Conservation (phyloP, 2,329 filamentous ascomycete species). For the Scorias spongiosa region DNA sequence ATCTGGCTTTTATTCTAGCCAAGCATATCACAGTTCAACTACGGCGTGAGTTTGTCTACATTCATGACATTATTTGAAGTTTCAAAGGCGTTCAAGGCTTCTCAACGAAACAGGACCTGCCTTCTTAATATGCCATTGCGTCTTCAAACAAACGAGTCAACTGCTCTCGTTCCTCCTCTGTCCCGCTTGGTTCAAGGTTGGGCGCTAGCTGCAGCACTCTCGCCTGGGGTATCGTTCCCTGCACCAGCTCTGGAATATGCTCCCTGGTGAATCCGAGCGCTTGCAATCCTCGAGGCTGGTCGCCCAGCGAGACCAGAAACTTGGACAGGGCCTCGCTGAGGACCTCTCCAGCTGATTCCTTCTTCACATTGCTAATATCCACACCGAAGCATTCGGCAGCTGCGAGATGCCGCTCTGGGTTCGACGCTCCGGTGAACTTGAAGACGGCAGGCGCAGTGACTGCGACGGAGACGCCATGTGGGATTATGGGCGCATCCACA, state of each 20-base stretch:
- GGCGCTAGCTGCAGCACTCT: constrained; percentile 86
- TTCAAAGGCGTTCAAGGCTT: too few species aligned
- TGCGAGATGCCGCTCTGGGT: constrained; percentile 78
- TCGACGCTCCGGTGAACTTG: constrained; percentile 78
- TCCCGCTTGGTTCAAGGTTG: constrained; percentile 40
- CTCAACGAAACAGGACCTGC: too few species aligned
- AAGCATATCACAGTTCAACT: too few species aligned
- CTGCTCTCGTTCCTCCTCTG: constrained; percentile 34
- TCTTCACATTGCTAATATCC: constrained; percentile 74
- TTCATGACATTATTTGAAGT: too few species aligned
- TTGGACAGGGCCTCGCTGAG: constrained; percentile 66
- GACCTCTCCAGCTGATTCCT: constrained; percentile 77
- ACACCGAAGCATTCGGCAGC: constrained; percentile 86
- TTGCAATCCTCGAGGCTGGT: constrained; percentile 78
- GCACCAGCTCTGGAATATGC: constrained; percentile 71
- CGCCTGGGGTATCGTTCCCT: constrained; percentile 85
- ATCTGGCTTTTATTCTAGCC: too few species aligned
- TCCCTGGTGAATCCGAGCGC: constrained; percentile 61
- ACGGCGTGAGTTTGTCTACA: too few species aligned
- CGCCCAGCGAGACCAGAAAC: constrained; percentile 71
- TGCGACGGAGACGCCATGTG: constrained; percentile 88
- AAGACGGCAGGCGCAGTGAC: constrained; percentile 90
- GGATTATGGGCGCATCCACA: constrained; percentile 64
- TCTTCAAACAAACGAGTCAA: constrained; percentile 33
- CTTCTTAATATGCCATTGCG: constrained; percentile 25